Base-by-base conservation (phyloP, 768 basidiomycete genomes). In the Imleria badia region DNA sequence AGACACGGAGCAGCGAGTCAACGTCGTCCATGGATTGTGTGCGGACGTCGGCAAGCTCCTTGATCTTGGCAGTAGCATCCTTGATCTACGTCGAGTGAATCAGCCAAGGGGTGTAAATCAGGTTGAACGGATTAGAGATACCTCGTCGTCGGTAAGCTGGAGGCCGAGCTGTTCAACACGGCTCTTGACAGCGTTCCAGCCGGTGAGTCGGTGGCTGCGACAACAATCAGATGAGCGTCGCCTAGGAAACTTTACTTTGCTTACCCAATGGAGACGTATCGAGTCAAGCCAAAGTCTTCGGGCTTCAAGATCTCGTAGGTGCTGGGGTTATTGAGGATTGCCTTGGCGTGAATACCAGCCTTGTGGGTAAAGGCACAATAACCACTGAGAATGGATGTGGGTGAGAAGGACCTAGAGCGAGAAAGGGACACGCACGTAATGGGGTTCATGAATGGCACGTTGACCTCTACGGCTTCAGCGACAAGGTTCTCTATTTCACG, bases 321-420 rank as follows among this genome's bases (percentile, higher is more conserved):
- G 66, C 90, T 92, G 2, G 97, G 97, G 81, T 99, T 99, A 78
- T 98, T 97, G 59, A 95, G 84, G 73, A 99, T 99, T 36, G 97
- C 97, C 82, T 99, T 99, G 76, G 97, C 97, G 74, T 99, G 97
- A 60, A 99, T 99, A 70, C 97, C 97, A 20, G 97, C 97, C 87
- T 99, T 98, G 86, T 98, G 97, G 26, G 97, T 99, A 79, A 99
- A 99, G 5, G 97, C 97, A 69, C 97, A 98, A 76, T 98, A 99
- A 15, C 97, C 97, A 52, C 95, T 98, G 60, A 5, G 51, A 13
- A 44, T 9, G n/a, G 42, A 23, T 40, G 11, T 53, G 52, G 33
- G 45, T 34, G 48, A 43, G 34, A 41, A 11, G 8, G 39, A 42
- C 6, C 45, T 6, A 22, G 38, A 15, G 30, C 8, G 12, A 46